Evolutionary conservation across 257 asterid species (phyloP), one percentile per base, ranked within the genome.

Genomic region (Solanum corneliomulleri): DNA sequence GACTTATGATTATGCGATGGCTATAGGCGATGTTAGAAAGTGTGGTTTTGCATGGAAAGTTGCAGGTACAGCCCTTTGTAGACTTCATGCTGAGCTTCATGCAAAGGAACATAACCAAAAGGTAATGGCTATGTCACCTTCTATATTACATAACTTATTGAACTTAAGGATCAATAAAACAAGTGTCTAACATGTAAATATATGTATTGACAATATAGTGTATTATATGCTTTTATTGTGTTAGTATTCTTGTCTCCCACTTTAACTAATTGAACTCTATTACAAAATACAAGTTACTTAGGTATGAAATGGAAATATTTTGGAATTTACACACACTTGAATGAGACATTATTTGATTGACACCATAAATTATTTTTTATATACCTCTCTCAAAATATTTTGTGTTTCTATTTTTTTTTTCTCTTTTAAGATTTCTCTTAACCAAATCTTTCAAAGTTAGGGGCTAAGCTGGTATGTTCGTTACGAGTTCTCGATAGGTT

Each of bases 11-110:
- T 41, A 87, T 13, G 97, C 96, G 6, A 84, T 11, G 29, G 21
- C 42, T 9, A 5, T 2, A 47, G 9, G 27, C 20, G 90, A 82
- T 1, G 88, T 89, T 0, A 64, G 68, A 66, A 94, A 86, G 88
- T 96, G 98, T 76, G 66, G 89, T 31, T 96, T 96, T 89, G 97
- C 95, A 3, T 96, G 99, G 98, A 92, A 49, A 87, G 94, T 95
- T 23, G 98, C 98, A 0, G 97, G 98, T 33, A 58, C 94, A 69
- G 95, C 96, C 11, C 97, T 95, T 7, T 92, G 91, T 37, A 81
- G 52, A 47, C 45, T 91, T 25, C 89, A 68, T 85, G 94, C 96
- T 33, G 85, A 88, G 89, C 88, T 52, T 21, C 88, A 86, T 49
- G 88, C 88, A 8, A 86, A 86, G 35, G 84, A 86, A 25, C 66